Conservation (phyloP, 2,329 filamentous ascomycete genomes). For the Trichoderma pleuroti region DNA sequence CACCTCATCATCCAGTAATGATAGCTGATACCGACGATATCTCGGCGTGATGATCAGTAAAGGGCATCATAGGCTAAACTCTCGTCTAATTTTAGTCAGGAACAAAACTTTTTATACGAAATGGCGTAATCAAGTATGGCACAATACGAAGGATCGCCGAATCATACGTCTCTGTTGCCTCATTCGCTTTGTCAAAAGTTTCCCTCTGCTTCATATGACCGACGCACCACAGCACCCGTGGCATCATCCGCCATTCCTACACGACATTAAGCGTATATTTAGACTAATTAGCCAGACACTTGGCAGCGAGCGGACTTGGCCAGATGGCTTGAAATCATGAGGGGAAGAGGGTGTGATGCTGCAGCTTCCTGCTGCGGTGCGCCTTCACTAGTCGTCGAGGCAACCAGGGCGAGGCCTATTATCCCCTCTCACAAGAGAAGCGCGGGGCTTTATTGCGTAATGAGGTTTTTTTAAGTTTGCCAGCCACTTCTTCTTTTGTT, state of each 20-base stretch:
- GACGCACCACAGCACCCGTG: background rate
- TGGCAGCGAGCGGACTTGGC: background rate
- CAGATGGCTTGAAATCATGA: background rate
- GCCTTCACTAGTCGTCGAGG: background rate
- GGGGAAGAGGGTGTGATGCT: background rate
- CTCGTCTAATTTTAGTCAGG: background rate
- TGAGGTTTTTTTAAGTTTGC: background rate
- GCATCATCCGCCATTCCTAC: background rate
- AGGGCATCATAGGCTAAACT: background rate
- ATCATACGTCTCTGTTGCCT: background rate
- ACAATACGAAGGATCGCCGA: background rate
- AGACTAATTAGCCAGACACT: background rate
- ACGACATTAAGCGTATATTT: background rate
- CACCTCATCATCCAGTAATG: background rate
- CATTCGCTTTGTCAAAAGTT: background rate
- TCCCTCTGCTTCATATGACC: background rate
- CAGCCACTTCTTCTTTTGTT: background rate
- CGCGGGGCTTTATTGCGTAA: background rate
- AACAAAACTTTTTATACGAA: background rate
- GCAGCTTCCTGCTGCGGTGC: background rate
- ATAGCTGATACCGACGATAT: background rate
- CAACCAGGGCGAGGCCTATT: background rate
- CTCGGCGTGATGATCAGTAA: background rate
- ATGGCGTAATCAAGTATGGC: background rate
- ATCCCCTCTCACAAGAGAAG: background rate